Conservation (phyloP, 2,329 filamentous ascomycete genomes). For the Phialophora macrospora region DNA sequence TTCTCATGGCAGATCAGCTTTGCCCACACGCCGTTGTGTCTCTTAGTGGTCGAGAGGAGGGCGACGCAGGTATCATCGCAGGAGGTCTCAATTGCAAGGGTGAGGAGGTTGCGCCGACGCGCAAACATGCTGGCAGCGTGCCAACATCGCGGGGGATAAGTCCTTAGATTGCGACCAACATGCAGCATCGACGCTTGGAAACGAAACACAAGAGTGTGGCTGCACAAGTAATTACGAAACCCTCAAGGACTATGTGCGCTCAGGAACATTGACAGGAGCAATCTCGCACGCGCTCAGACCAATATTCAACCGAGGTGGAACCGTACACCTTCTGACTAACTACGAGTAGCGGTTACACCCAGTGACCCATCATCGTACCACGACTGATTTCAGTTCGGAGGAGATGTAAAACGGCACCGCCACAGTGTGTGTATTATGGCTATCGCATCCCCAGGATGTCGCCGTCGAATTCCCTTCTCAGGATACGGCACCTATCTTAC, state of each 20-base stretch:
- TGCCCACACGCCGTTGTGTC: constrained; percentile 45
- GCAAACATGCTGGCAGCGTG: not conserved
- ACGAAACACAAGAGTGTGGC: not conserved
- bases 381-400: too few relatives aligned
- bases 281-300: too few relatives aligned
- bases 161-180: not conserved
- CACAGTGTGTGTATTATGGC: not conserved
- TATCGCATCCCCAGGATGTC: not conserved
- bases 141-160: not conserved
- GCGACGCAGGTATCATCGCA: constrained; percentile 93
- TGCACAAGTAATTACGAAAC: too few relatives aligned
- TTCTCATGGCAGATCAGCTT: constrained; percentile 78
- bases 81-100: constrained; percentile 55
- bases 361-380: too few relatives aligned
- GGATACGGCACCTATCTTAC: not conserved
- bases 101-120: constrained; percentile 43
- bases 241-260: too few relatives aligned
- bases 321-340: not conserved
- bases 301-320: not conserved
- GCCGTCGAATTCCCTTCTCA: not conserved
- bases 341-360: too few relatives aligned
- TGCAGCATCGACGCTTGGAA: constrained; percentile 10
- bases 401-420: not conserved
- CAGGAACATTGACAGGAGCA: too few relatives aligned
- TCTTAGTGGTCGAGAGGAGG: constrained; percentile 66